Evolutionary conservation across 345 rosid genomes (phyloP), one percentile per base, ranked within the genome.

Genomic region (Viola odorata): DNA sequence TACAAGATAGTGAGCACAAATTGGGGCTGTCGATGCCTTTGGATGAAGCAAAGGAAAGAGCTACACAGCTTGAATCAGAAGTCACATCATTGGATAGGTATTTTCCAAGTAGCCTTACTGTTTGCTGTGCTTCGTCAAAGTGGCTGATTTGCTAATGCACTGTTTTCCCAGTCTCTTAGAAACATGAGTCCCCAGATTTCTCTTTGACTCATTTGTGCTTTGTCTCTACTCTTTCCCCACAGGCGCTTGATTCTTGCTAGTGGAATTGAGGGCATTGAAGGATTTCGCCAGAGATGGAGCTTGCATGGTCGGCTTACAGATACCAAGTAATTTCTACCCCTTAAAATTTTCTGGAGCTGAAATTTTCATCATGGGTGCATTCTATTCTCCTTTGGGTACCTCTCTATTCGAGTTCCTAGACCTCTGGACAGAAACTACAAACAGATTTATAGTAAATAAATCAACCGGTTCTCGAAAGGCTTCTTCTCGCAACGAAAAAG

Each of bases 221-320:
- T 48, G 14, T 65, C 39, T 36, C 41, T 37, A 3, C 50, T 23
- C 15, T 39, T 38, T 32, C 9, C 41, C 38, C 68, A 8, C 59
- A 91, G 98, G 83, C 95, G 76, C 62, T 73, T 89, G 83, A 84
- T 86, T 78, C 95, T 90, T 54, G 97, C 96, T 11, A 86, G 99
- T 72, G 97, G 95, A 78, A 62, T 80, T 62, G 86, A 90, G 81
- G 99, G 95, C 60, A 75, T 82, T 51, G 91, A 86, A 58, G 99
- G 99, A 70, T 94, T 86, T 75, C 96, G 86, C 40, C 87, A 76
- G 77, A 83, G 99, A 64, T 94, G 97, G 99, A 86, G 99, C 75
- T 73, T 94, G 71, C 99, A 94, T 47, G 99, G 99, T 58, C 86
- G 80, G 38, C 86, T 90, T 72, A 77, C 91, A 2, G 95, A 94